Conservation (phyloP, 768 basidiomycete species). For the Trametes sanguinea region DNA sequence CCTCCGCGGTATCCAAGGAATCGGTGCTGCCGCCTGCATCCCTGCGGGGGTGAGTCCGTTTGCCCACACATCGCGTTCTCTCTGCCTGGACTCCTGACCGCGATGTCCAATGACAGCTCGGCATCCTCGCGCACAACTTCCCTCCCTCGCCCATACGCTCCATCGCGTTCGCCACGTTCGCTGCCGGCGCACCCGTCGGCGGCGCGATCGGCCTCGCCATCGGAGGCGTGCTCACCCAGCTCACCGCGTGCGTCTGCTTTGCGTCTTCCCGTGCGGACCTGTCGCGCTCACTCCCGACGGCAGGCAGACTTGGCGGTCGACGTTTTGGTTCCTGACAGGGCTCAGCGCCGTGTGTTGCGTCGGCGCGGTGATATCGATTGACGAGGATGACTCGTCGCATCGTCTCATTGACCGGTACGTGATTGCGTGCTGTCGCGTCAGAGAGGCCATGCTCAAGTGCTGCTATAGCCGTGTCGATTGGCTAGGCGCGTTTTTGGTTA, state of each 20-base stretch:
- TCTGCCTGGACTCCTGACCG: background rate
- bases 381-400: constrained; percentile 47
- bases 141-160: constrained; percentile 67
- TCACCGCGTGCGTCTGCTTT: constrained; percentile 36
- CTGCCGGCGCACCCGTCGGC: constrained; percentile 84
- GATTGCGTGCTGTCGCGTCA: background rate
- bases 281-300: background rate
- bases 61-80: background rate
- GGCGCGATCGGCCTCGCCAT: constrained; percentile 67
- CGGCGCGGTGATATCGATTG: constrained; percentile 59
- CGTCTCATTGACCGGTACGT: constrained; percentile 30
- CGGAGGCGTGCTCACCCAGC: constrained; percentile 73
- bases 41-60: constrained; percentile 29
- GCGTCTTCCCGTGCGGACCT: no score
- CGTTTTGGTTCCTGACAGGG: constrained; percentile 61
- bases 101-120: constrained; percentile 40
- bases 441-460: no score
- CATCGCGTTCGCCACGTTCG: constrained; percentile 79
- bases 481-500: constrained; percentile 70
- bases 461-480: constrained; percentile 60
- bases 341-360: constrained; percentile 54
- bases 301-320: constrained; percentile 63
- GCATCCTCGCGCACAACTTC: constrained; percentile 81
- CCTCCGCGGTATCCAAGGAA: constrained; percentile 78
- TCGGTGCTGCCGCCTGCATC: constrained; percentile 74